Evolutionary conservation across 2,329 filamentous ascomycete genomes (phyloP).

Genomic region (Arthrobotrys musiformis): DNA sequence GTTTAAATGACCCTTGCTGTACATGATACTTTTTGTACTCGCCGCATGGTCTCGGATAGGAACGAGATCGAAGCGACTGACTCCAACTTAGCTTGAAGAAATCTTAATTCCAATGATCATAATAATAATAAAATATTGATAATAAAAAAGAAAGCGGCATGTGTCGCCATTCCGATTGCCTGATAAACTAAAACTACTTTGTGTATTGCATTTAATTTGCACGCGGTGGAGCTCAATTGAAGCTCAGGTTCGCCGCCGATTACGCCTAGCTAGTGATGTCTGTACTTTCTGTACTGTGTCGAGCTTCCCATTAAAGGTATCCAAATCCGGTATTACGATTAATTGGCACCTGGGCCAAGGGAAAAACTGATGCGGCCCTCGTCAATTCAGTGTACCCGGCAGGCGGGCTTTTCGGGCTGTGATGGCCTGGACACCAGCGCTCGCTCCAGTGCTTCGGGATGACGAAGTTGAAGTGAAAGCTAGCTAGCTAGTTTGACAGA

Average conservation of each 20-base stretch:
- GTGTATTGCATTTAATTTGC: too few species aligned
- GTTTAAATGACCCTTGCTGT: constrained; percentile 9
- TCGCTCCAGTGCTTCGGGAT: not conserved
- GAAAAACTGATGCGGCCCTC: not conserved
- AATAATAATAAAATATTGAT: too few species aligned
- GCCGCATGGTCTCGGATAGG: constrained; percentile 33
- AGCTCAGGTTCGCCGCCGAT: constrained; percentile 12
- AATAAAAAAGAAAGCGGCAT: not conserved
- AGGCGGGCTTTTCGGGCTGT: not conserved
- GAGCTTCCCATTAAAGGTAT: not conserved
- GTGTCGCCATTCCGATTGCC: constrained; percentile 8
- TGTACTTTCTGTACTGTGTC: not conserved
- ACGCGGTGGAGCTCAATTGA: too few species aligned
- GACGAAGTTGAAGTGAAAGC: not conserved
- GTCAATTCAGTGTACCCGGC: not conserved
- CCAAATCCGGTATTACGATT: not conserved
- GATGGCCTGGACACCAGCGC: not conserved
- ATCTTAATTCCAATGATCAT: too few species aligned
- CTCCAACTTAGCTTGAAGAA: too few species aligned
- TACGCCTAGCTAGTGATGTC: constrained; percentile 9
- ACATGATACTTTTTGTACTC: constrained; percentile 2
- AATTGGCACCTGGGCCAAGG: not conserved
- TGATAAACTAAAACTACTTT: not conserved
- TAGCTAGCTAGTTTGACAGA: constrained; percentile 8
- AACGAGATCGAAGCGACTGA: constrained; percentile 6